A percentile compares a stretch with the other conserved stretches of the same genome.
Conservation (phyloP, 1,139 yeast genomes). For the Saccharomyces hybrid region DNA sequence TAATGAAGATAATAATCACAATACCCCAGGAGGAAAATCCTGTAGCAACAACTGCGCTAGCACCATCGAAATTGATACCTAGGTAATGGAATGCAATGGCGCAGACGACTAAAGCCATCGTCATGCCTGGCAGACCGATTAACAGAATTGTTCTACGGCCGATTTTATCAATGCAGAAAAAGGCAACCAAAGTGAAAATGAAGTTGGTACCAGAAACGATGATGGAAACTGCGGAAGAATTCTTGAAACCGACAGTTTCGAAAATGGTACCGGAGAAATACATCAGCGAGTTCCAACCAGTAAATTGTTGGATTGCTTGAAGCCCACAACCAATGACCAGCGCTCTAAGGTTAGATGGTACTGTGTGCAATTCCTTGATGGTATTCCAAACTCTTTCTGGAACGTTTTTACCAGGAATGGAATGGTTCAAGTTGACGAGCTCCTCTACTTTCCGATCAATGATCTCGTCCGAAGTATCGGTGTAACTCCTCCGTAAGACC, state of each 20-base stretch:
- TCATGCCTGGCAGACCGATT: conserved; percentile 74
- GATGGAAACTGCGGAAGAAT: conserved; percentile 88
- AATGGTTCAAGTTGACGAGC: conserved; percentile 48
- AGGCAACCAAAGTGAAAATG: conserved; percentile 73
- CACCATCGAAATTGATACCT: conserved; percentile 49
- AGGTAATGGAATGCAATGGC: conserved; percentile 86
- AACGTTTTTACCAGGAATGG: conserved; percentile 53
- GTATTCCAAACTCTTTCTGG: conserved; percentile 51
- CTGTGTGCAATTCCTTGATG: conserved; percentile 58
- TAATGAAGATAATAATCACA: conserved; percentile 76
- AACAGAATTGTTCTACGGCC: conserved; percentile 79
- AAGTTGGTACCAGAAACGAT: conserved; percentile 90
- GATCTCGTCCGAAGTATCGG: conserved; percentile 47
- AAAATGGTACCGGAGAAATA: conserved; percentile 87
- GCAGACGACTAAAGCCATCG: conserved; percentile 60
- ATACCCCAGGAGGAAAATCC: conserved; percentile 79
- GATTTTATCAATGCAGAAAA: conserved; percentile 71
- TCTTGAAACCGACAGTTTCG: conserved; percentile 75
- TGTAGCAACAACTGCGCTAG: conserved; percentile 37
- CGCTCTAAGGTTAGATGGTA: conserved; percentile 81
- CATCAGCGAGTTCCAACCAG: conserved; percentile 93
- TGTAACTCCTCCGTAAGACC: conserved; percentile 55
- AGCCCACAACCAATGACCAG: conserved; percentile 81
- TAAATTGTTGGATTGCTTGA: conserved; percentile 92
- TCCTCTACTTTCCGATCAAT: conserved; percentile 55